phyloP scores from a whole-genome alignment of 305 asterid genomes.

The Fraxinus ornus region DNA sequence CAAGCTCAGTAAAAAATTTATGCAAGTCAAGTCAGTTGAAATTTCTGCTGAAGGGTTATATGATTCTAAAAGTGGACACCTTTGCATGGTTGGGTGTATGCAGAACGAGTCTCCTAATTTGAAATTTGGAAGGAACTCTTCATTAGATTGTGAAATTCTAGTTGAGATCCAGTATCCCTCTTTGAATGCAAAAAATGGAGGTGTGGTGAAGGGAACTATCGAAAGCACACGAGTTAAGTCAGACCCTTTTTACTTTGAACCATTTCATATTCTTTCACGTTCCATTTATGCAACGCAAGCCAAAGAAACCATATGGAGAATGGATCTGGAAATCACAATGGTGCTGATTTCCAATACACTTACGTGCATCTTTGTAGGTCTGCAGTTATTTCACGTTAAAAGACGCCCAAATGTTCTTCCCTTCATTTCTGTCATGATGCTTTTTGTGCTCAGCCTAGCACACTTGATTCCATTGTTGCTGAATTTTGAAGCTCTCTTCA shows the following conservation, averaged over 20 bases:
- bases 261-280: conserved; percentile 51
- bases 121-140: conserved; percentile 32
- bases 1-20: conserved; percentile 45
- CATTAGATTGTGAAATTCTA: conserved; percentile 67
- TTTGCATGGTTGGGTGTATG: conserved; percentile 89
- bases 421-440: conserved; percentile 61
- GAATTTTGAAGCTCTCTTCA: conserved; percentile 85
- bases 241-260: conserved; percentile 65
- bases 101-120: conserved; percentile 37
- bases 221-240: conserved; percentile 68
- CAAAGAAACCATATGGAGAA: conserved; percentile 73
- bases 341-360: conserved; percentile 77
- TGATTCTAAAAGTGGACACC: conserved; percentile 58
- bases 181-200: conserved; percentile 41
- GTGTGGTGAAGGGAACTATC: conserved; percentile 59
- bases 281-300: conserved; percentile 65
- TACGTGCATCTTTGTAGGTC: conserved; percentile 60
- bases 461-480: conserved; percentile 74
- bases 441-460: conserved; percentile 64
- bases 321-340: conserved; percentile 91
- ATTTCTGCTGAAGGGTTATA: conserved; percentile 83
- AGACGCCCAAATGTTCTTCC: conserved; percentile 61
- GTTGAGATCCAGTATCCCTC: conserved; percentile 63
- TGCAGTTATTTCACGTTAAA: conserved; percentile 72
- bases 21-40: conserved; percentile 38